These are phyloP conservation scores for Emiliania huxleyi DNA, from an alignment of 78 protist species.

Conservation along the genomic window DNA sequence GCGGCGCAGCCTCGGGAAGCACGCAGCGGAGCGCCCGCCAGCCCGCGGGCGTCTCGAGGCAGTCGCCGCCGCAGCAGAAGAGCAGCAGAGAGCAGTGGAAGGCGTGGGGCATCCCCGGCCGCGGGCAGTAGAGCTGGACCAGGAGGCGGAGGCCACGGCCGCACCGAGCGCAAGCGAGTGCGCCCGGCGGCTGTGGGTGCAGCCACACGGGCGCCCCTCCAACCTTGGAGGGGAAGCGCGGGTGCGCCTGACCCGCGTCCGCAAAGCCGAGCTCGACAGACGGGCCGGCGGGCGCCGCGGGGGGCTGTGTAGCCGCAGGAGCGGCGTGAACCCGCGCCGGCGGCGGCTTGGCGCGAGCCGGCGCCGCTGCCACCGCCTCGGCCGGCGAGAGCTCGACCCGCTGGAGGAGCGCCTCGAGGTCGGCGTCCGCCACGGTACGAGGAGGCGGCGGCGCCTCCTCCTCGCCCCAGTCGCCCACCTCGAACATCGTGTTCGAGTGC, in stretches of 20 bases:
- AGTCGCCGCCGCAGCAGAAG: slow-evolving; percentile 1
- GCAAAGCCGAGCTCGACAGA: background rate
- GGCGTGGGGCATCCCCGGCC: background rate
- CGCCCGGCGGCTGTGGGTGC: background rate
- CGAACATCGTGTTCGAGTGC: too few species aligned
- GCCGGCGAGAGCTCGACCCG: background rate
- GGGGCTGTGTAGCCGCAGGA: too few species aligned
- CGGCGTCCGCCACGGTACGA: background rate
- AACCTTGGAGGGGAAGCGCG: background rate
- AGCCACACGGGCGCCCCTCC: slow-evolving; percentile 7
- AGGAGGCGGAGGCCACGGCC: background rate
- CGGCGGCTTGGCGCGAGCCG: background rate
- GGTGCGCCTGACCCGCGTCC: background rate
- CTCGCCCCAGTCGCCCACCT: background rate
- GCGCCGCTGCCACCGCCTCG: background rate
- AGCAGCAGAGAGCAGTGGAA: background rate
- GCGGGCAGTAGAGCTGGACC: slow-evolving; percentile 14
- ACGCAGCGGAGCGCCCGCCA: background rate
- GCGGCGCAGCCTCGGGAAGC: background rate
- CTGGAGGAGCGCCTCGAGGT: background rate
- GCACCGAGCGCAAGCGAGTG: background rate
- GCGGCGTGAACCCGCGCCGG: too few species aligned
- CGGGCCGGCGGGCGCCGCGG: background rate
- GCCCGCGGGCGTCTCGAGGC: background rate
- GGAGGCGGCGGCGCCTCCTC: background rate